These are phyloP conservation scores for Ophiostoma ulmi DNA, from an alignment of 2,329 filamentous ascomycete genomes.

Conservation along the genomic window DNA sequence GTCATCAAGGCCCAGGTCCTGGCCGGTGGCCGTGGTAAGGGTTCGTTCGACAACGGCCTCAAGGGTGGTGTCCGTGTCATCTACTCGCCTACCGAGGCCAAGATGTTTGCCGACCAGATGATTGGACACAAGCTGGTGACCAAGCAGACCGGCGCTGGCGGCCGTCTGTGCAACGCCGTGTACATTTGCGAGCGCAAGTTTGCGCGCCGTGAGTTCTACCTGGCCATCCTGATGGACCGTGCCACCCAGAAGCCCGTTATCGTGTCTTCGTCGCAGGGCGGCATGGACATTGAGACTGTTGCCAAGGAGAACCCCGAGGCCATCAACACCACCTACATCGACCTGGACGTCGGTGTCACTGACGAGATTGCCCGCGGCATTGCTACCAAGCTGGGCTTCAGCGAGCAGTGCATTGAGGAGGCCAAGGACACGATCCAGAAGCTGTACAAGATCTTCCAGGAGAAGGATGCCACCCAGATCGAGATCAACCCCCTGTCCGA, in stretches of 20 bases:
- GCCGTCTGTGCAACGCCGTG: constrained; percentile 92
- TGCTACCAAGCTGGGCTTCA: constrained; percentile 90
- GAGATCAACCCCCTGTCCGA: constrained; percentile 99
- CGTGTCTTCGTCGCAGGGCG: constrained; percentile 94
- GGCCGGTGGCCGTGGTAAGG: constrained; percentile 95
- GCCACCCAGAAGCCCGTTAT: constrained; percentile 86
- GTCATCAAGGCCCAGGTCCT: constrained; percentile 99
- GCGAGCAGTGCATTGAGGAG: constrained; percentile 92
- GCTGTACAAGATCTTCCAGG: constrained; percentile 97
- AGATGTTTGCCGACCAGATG: constrained; percentile 99
- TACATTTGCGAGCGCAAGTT: constrained; percentile 99
- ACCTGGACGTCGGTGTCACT: constrained; percentile 92
- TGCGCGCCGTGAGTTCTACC: constrained; percentile 96
- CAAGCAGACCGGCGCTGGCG: constrained; percentile 93
- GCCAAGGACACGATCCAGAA: constrained; percentile 97
- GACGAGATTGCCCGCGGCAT: constrained; percentile 91
- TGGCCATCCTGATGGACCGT: constrained; percentile 97
- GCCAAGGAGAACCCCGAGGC: constrained; percentile 96
- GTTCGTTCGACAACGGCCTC: constrained; percentile 94
- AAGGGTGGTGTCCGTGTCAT: constrained; percentile 98
- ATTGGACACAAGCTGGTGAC: constrained; percentile 99
- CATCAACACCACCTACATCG: constrained; percentile 87
- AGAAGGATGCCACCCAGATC: constrained; percentile 98
- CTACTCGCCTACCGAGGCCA: constrained; percentile 93
- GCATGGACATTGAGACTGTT: constrained; percentile 98